These are phyloP conservation scores for Xanthoconium separans DNA, from an alignment of 1,284 basidiomycete genomes.

Conservation along the genomic window DNA sequence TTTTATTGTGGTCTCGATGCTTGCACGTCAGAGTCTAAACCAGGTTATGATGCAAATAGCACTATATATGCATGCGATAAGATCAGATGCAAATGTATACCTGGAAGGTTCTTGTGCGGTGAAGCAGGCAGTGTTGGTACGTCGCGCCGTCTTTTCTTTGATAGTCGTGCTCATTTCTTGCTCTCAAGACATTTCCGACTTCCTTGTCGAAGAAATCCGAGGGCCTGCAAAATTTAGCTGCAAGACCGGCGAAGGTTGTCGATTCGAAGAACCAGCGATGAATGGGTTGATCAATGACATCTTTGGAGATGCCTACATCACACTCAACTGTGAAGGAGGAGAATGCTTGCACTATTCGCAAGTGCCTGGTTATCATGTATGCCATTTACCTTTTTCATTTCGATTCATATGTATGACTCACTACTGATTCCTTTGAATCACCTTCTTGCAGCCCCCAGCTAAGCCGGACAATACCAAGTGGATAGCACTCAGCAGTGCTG, in stretches of 20 bases:
- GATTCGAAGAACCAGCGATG: conserved; percentile 96
- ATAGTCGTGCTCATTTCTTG: not conserved
- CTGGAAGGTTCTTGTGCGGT: conserved; percentile 92
- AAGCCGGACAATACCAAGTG: conserved; percentile 80
- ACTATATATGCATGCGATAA: conserved; percentile 80
- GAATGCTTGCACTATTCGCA: conserved; percentile 94
- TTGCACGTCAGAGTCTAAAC: conserved; percentile 53
- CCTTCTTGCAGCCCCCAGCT: conserved; percentile 61
- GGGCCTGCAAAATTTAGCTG: conserved; percentile 91
- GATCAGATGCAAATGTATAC: conserved; percentile 89
- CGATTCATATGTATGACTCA: not conserved
- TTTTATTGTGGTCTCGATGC: conserved; percentile 89
- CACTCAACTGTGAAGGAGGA: conserved; percentile 83
- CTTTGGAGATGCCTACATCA: conserved; percentile 91
- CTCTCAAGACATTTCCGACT: conserved; percentile 85
- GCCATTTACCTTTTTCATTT: conserved; percentile 20
- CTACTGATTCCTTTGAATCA: not conserved
- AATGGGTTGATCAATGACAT: conserved; percentile 91
- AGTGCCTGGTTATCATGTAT: conserved; percentile 87
- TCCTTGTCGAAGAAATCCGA: conserved; percentile 85
- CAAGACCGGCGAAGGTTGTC: conserved; percentile 72
- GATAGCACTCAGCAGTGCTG: conserved; percentile 82
- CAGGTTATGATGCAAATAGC: conserved; percentile 67
- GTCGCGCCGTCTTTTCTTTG: conserved; percentile 30
- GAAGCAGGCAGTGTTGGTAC: conserved; percentile 91